Percentiles rank a stretch among this genome's conserved stretches.
Conservation (phyloP, 768 basidiomycete genomes). For the Scleroderma citrinum region DNA sequence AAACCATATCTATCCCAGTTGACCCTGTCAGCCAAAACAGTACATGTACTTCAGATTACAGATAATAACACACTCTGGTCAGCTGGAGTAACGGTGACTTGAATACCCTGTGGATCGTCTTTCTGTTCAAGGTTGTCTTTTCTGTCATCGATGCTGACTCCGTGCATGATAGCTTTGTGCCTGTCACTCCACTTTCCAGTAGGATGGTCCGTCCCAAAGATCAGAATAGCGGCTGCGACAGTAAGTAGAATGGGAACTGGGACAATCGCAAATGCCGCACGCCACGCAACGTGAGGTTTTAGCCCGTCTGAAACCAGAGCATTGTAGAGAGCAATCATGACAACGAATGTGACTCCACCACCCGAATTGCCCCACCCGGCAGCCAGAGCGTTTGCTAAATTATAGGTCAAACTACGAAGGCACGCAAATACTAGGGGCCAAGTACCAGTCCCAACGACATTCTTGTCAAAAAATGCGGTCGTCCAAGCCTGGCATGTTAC, state of each 20-base stretch:
- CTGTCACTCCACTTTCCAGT: conserved; percentile 48
- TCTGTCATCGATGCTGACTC: conserved; percentile 5
- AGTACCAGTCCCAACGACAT: conserved; percentile 34
- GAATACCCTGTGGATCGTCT: conserved; percentile 12
- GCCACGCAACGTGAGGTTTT: conserved; percentile 42
- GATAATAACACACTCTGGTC: conserved; percentile 1
- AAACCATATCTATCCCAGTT: conserved; percentile 15
- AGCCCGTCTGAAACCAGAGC: conserved; percentile 33
- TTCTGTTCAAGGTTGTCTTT: conserved; percentile 16
- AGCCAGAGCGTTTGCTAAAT: conserved; percentile 47
- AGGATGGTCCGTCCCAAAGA: conserved; percentile 50
- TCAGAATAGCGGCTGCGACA: conserved; percentile 34
- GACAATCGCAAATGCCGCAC: conserved; percentile 48
- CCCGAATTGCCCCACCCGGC: conserved; percentile 49
- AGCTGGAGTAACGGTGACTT: conserved; percentile 12
- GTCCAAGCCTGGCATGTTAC: conserved; percentile 60
- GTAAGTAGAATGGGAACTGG: conserved; percentile 47
- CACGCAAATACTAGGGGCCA: background rate
- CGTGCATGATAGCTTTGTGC: conserved; percentile 32
- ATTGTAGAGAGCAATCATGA: conserved; percentile 51
- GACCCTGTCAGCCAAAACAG: background rate
- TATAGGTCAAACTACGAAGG: background rate
- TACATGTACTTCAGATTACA: background rate
- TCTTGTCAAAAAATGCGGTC: conserved; percentile 53
- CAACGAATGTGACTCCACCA: conserved; percentile 49